phyloP scores from a whole-genome alignment of 2,329 filamentous ascomycete species.

The Orbilia blumenaviensis region DNA sequence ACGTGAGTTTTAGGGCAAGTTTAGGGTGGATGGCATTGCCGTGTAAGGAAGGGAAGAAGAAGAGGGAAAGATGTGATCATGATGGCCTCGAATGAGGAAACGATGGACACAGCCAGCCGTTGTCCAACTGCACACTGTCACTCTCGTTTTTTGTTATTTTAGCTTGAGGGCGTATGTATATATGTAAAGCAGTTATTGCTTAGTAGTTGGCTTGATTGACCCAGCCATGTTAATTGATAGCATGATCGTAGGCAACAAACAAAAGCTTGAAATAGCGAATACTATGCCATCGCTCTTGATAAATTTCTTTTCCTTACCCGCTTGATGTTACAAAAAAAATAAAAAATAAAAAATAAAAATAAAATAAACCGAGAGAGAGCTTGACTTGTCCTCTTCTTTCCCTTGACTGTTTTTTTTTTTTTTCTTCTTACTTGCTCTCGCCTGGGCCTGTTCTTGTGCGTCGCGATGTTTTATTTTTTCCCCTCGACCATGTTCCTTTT shows the following conservation, averaged over 20 bases:
- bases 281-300: not conserved
- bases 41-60: conserved; percentile 37
- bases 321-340: conserved; percentile 13
- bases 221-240: conserved; percentile 33
- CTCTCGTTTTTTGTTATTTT: not conserved
- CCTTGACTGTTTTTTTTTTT: not conserved
- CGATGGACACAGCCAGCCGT: conserved; percentile 42
- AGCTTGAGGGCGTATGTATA: not conserved
- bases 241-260: conserved; percentile 14
- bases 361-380: too few species aligned
- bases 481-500: too few species aligned
- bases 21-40: conserved; percentile 26
- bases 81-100: conserved; percentile 36
- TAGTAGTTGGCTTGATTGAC: conserved; percentile 12
- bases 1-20: conserved; percentile 24
- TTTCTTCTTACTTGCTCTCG: not conserved
- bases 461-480: conserved; percentile 34
- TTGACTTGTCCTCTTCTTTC: conserved; percentile 16
- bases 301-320: conserved; percentile 14
- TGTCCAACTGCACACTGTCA: conserved; percentile 23
- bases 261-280: conserved; percentile 18
- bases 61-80: conserved; percentile 12
- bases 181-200: too few species aligned
- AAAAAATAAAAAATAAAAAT: too few species aligned
- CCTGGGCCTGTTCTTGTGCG: conserved; percentile 25